A percentile compares a stretch with the other conserved stretches of the same genome.
These are phyloP conservation scores for Zopfochytrium polystomum DNA, from an alignment of 371 early-diverging fungal genomes.

Conservation along the genomic window DNA sequence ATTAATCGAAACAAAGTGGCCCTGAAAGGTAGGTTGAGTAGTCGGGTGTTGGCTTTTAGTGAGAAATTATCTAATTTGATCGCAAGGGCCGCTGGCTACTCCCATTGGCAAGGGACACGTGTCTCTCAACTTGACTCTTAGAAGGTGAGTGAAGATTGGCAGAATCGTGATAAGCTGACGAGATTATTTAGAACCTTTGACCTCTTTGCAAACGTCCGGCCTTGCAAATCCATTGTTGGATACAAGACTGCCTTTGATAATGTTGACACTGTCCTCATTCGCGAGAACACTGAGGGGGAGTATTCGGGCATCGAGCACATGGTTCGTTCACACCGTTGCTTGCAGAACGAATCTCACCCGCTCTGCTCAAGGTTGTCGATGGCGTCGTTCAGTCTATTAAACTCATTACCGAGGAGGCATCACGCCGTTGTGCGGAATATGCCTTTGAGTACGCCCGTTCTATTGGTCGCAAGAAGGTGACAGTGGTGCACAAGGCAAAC, in stretches of 20 bases:
- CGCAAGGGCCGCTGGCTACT: constrained; percentile 84
- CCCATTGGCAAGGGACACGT: constrained; percentile 98
- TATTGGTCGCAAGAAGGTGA: constrained; percentile 88
- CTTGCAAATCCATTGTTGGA: constrained; percentile 91
- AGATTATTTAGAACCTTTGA: constrained; percentile 86
- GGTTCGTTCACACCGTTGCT: constrained; percentile 36
- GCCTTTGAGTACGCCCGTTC: constrained; percentile 92
- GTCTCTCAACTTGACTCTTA: constrained; percentile 95
- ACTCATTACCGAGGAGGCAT: constrained; percentile 94
- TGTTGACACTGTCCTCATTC: constrained; percentile 95
- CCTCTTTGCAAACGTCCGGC: constrained; percentile 97
- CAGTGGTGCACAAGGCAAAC: constrained; percentile 96
- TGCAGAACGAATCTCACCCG: background rate
- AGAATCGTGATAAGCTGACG: too few relatives aligned
- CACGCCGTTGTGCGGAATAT: constrained; percentile 83
- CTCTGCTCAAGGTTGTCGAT: constrained; percentile 68
- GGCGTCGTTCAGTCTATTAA: constrained; percentile 98
- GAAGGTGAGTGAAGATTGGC: constrained; percentile 61
- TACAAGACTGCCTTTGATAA: constrained; percentile 94
- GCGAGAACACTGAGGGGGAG: constrained; percentile 99
- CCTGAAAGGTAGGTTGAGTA: constrained; percentile 68
- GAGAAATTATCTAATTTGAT: constrained; percentile 6
- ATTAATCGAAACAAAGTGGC: constrained; percentile 94
- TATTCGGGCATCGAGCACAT: constrained; percentile 98
- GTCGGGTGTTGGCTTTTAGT: background rate